These are phyloP conservation scores for Tetracentron sinense DNA, from an alignment of 164 flowering plant species.

Conservation along the genomic window DNA sequence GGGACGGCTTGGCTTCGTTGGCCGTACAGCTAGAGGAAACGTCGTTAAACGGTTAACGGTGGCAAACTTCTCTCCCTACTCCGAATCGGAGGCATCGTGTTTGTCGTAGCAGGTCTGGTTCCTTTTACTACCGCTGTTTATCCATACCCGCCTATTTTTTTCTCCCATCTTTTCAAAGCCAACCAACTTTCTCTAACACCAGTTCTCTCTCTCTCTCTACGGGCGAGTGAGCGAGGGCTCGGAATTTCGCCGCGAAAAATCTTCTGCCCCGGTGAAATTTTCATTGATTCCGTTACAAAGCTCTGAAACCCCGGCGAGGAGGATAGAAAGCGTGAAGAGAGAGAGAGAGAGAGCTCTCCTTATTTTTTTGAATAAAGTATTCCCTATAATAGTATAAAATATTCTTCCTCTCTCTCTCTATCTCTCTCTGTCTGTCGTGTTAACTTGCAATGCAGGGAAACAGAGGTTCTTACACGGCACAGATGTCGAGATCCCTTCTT, in stretches of 20 bases:
- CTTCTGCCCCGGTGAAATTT: slow-evolving; percentile 5
- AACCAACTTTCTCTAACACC: not conserved
- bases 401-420: not conserved
- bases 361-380: not conserved
- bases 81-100: not conserved
- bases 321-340: not conserved
- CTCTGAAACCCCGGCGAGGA: slow-evolving; percentile 2
- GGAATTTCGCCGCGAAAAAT: slow-evolving; percentile 2
- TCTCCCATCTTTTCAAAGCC: slow-evolving; percentile 9
- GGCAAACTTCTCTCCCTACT: not conserved
- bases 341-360: not conserved
- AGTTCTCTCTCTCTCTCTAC: not conserved
- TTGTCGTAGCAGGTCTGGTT: not conserved
- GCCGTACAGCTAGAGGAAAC: too few relatives aligned
- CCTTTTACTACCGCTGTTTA: not conserved
- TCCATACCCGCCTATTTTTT: not conserved
- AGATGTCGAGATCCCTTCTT: slow-evolving; percentile 58
- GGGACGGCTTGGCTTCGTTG: too few relatives aligned
- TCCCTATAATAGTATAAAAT: not conserved
- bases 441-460: slow-evolving; percentile 80
- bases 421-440: slow-evolving; percentile 5
- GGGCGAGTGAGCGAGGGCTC: slow-evolving; percentile 16
- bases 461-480: slow-evolving; percentile 76
- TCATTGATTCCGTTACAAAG: not conserved
- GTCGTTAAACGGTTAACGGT: not conserved